Conservation (phyloP, 495 filamentous ascomycete species). For the Achaetomiella virescens region DNA sequence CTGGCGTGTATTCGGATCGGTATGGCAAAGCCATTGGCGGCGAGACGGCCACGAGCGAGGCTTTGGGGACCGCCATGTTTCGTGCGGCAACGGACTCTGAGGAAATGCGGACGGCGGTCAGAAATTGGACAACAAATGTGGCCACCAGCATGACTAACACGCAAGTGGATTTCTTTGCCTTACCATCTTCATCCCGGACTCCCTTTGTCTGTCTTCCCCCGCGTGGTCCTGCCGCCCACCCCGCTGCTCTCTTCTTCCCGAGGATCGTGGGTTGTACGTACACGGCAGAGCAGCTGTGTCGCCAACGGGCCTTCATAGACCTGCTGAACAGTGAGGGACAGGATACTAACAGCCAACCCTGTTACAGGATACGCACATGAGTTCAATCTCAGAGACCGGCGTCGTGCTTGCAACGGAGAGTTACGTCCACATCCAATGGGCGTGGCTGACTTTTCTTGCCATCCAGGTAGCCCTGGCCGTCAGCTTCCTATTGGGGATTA, state of each 20-base stretch:
- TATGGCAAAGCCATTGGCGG: constrained; percentile 8
- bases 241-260: not conserved
- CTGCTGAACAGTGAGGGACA: too few species aligned
- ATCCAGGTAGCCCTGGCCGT: constrained; percentile 14
- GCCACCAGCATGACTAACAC: constrained; percentile 24
- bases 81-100: not conserved
- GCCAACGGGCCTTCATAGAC: too few species aligned
- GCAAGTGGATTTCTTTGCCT: constrained; percentile 14
- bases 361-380: constrained; percentile 18
- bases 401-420: constrained; percentile 12
- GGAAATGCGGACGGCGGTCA: constrained; percentile 5
- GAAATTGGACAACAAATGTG: constrained; percentile 20
- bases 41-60: constrained; percentile 14
- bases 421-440: constrained; percentile 21
- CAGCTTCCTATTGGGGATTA: constrained; percentile 20
- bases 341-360: not conserved
- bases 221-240: not conserved
- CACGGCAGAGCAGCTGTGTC: too few species aligned
- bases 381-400: constrained; percentile 6
- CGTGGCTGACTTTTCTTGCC: constrained; percentile 22
- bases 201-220: not conserved
- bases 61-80: constrained; percentile 17
- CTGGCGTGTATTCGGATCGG: constrained; percentile 18
- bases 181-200: not conserved
- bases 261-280: not conserved